Evolutionary conservation across 371 early-diverging fungal species (phyloP), one percentile per base, ranked within the genome.

Genomic region (Mucor plumbeus): DNA sequence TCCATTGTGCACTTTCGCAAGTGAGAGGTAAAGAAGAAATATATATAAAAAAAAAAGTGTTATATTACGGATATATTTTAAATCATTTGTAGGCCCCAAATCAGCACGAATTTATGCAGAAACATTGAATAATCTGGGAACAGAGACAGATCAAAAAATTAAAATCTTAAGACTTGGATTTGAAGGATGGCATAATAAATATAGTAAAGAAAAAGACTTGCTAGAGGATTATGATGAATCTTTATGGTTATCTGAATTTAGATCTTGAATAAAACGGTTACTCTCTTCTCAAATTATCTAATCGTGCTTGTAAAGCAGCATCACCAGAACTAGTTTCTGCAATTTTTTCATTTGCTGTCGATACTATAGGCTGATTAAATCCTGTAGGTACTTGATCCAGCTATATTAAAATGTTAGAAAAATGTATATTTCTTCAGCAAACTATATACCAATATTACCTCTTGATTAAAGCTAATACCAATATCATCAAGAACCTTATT

Each of bases 401-500:
- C 92, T 89, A 80, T 17, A 60, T 48, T 63, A 31, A 50, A 17
- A 39, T 1, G 21, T 50, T 10, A 26, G 8, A 9, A 1, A 50
- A 11, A 11, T 26, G 10, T 10, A 21, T 38, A 38, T 38, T 50
- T 19, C 50, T n/a, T 38, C 17, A 17, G 44, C 44, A 44, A 17
- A 7, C 10, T 5, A 50, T 26, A 48, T 21, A 19, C 4, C 14
- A n/a, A 4, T 9, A 70, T 75, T 84, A 89, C 89, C 70, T 85
- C 79, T 70, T 84, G 84, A 39, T 86, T 81, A 38, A 95, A 63
- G 56, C 78, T 83, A 68, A 98, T 94, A 43, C 96, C 96, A 77
- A 97, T 96, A 74, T 98, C 98, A 77, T 98, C 99, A 55, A 97
- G 73, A 3, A 97, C 95, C 74, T 96, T 92, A 72, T 89, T 91